Base-by-base conservation (phyloP, 805 yeast genomes). In the Wickerhamiella spandovensis region DNA sequence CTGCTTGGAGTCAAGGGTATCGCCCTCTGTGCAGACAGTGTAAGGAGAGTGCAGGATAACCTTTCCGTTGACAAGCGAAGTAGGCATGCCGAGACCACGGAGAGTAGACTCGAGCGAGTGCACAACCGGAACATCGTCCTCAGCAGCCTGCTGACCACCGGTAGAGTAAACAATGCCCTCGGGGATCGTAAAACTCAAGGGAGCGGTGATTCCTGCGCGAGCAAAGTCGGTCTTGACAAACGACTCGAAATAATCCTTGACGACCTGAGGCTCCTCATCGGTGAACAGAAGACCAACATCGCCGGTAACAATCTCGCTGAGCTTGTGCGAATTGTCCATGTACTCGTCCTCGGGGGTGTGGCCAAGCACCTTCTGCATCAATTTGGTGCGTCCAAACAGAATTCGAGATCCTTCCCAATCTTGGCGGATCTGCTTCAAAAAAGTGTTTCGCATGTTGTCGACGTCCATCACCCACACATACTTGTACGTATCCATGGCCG, bases 101-200 rank as follows among this genome's bases (percentile, higher is more conserved):
- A 92, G 68, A 41, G 95, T 86, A 61, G 88, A 86, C 68, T 92
- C 98, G 70, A 94, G 75, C 5, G 97, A 87, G 65, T 92, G 98
- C 12, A 94, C 82, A 84, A 92, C 81, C 59, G 97, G 95, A 20
- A 92, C 88, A 67, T 92, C 99, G 56, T 92, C 97, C 63, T 88
- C 97, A 22, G 65, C 69, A 28, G 95, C 75, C 48, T 89, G 71
- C 68, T 86, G 94, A 21, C 98, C 98, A 61, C 96, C 99, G 65
- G 96, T 82, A 20, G 97, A 85, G 67, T 87, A 89, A 8, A 92
- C 82, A 48, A 87, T 75, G 46, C 99, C 99, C 53, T 74, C 87
- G 25, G 98, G 97, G 51, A 92, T 75, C 5, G 78, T 75, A 68
- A 92, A 89, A 47, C 84, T 78, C 53, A 90, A 71, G 50, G 97